These are phyloP conservation scores for Neurospora sp. DNA, from an alignment of 495 filamentous ascomycete genomes.

Conservation along the genomic window DNA sequence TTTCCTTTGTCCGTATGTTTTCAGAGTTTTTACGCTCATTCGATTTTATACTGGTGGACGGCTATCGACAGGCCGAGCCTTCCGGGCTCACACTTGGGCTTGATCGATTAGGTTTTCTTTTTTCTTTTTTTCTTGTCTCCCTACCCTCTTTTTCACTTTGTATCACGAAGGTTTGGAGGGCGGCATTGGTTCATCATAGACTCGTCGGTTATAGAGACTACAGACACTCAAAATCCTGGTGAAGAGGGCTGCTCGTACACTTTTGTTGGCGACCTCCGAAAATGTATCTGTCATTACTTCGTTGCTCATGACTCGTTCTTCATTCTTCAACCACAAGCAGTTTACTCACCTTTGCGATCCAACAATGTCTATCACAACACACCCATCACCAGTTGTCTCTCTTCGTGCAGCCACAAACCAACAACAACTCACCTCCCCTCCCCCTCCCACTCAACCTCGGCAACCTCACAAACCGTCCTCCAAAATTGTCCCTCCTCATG, in stretches of 20 bases:
- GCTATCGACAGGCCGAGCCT: too few species aligned
- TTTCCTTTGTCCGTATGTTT: too few species aligned
- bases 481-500: slow-evolving; percentile 61
- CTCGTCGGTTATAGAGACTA: background rate
- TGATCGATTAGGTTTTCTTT: too few species aligned
- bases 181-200: too few species aligned
- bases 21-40: too few species aligned
- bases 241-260: background rate
- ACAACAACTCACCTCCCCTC: background rate
- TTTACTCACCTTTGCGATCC: background rate
- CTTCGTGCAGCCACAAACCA: background rate
- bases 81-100: too few species aligned
- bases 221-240: background rate
- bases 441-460: slow-evolving; percentile 6
- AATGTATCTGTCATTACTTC: too few species aligned
- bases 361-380: background rate
- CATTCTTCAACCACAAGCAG: background rate
- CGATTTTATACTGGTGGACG: too few species aligned
- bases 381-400: background rate
- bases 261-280: background rate
- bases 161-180: too few species aligned
- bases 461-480: slow-evolving; percentile 61
- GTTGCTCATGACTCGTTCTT: background rate
- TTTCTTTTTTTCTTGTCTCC: too few species aligned
- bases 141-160: too few species aligned